Conservation (phyloP, 2,329 filamentous ascomycete species). For the Cytospora paraplurivora region DNA sequence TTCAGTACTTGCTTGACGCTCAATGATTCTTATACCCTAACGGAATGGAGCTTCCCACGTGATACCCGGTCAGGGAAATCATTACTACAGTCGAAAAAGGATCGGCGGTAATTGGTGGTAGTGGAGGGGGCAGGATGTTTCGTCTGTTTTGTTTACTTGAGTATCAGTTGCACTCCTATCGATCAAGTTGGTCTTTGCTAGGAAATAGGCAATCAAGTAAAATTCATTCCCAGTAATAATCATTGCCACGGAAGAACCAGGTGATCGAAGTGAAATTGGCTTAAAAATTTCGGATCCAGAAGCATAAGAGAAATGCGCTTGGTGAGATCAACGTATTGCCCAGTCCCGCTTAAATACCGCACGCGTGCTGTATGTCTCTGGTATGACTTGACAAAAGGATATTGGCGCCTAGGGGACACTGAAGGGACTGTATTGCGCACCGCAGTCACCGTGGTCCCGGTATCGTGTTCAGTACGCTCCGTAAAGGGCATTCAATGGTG, state of each 20-base stretch:
- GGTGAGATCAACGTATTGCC: no score
- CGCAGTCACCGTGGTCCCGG: no score
- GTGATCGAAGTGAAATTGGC: not conserved
- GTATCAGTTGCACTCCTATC: not conserved
- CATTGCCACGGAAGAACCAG: no score
- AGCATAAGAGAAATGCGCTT: no score
- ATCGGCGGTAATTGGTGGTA: not conserved
- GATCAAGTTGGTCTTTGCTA: not conserved
- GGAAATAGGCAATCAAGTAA: not conserved
- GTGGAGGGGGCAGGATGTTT: not conserved
- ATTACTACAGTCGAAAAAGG: not conserved
- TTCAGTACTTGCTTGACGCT: not conserved
- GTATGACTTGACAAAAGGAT: no score
- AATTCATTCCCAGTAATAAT: not conserved
- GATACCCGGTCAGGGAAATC: constrained; percentile 2
- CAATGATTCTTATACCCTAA: constrained; percentile 3
- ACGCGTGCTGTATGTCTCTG: no score
- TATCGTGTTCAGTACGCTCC: no score
- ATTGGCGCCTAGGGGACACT: no score
- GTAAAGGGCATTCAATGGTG: no score
- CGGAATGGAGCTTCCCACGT: not conserved
- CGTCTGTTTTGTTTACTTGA: not conserved
- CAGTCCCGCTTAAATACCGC: no score
- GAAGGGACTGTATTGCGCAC: no score
- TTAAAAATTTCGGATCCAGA: no score